These are phyloP conservation scores for Boletus speciosus DNA, from an alignment of 768 basidiomycete species.

Conservation along the genomic window DNA sequence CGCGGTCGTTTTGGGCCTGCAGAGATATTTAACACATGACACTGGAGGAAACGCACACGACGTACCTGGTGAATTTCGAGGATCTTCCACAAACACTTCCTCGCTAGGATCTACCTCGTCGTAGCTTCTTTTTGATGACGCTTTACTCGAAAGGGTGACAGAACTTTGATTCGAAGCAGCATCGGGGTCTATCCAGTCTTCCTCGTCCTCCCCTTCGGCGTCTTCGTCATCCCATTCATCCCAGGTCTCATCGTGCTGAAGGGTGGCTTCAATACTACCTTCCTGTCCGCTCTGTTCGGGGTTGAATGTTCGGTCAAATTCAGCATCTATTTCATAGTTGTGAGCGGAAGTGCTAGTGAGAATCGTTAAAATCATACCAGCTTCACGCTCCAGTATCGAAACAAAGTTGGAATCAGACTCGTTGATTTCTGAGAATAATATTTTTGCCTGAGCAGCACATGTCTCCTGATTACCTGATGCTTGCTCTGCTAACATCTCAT, in stretches of 20 bases:
- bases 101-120: constrained; percentile 48
- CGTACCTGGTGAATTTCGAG: constrained; percentile 47
- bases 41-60: not conserved
- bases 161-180: constrained; percentile 51
- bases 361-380: constrained; percentile 21
- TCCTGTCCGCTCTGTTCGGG: constrained; percentile 15
- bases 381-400: constrained; percentile 26
- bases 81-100: constrained; percentile 32
- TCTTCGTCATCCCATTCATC: constrained; percentile 34
- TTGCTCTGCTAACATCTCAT: constrained; percentile 5
- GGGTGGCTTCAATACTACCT: constrained; percentile 15
- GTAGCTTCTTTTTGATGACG: constrained; percentile 45
- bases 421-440: constrained; percentile 17
- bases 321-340: constrained; percentile 17
- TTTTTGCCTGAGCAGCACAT: constrained; percentile 1
- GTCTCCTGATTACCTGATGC: constrained; percentile 12
- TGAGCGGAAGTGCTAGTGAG: constrained; percentile 2
- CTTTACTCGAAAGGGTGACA: constrained; percentile 51
- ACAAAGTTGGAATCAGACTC: constrained; percentile 30
- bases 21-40: not conserved
- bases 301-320: constrained; percentile 25
- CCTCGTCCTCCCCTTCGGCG: constrained; percentile 46
- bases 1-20: constrained; percentile 46
- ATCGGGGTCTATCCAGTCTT: constrained; percentile 46
- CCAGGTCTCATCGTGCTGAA: constrained; percentile 21